Base-by-base conservation (phyloP, 805 yeast genomes). In the Wickerhamomyces pijperi region DNA sequence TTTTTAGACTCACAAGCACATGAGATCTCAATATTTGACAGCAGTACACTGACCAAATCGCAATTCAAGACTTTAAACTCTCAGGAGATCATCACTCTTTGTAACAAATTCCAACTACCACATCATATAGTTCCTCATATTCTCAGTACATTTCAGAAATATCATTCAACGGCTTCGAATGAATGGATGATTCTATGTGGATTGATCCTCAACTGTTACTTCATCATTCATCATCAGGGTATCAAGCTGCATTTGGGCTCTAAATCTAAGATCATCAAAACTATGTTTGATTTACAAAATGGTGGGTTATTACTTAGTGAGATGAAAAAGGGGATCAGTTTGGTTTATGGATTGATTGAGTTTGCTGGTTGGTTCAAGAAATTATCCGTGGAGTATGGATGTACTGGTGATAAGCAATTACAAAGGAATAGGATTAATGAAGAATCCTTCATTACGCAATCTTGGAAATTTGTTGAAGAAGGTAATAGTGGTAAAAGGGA, bases 171-270 rank as follows among this genome's bases (percentile, higher is more conserved):
- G 45, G 68, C 78, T 32, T 70, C 70, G 28, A 75, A 72, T 42
- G 79, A 78, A 32, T 81, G 87, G 86, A 74, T 76, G 7, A 54
- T 82, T 18, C 72, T 81, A 3, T 77, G 83, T 53, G 88, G 88
- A 0, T 52, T 82, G 44, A 66, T 80, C 1, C 63, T 78, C 28
- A 70, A 78, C 16, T 77, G 79, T 13, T 76, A 74, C 40, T 60
- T 66, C 16, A 63, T 76, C 14, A 64, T 80, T 25, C 76, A 77
- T 53, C 67, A 70, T 40, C 63, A 63, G 18, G 52, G 64, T 28
- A 54, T 79, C 14, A 52, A 59, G 3, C 51, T 58, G 12, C 70
- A 69, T 36, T 61, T 76, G 5, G 76, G 82, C 1, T 64, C 70
- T 19, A 70, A 65, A 40, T 54, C 68, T 14, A 60, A 64, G 29